A percentile compares a stretch with the other conserved stretches of the same genome.
These are phyloP conservation scores for Pythium volutum DNA, from an alignment of 352 stramenopile genomes.

Conservation along the genomic window DNA sequence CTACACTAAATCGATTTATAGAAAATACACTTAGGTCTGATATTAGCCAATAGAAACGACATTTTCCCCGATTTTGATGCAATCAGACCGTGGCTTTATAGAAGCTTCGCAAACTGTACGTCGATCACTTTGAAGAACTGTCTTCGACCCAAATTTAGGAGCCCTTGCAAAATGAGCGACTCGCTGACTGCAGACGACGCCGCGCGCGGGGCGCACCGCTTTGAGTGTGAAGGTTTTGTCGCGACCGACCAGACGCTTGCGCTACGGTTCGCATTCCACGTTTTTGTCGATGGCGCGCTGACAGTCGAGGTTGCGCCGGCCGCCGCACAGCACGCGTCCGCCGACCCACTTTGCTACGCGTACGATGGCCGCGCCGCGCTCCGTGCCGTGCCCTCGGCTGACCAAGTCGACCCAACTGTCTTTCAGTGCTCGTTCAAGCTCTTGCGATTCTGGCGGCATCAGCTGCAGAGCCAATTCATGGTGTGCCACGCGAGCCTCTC, in stretches of 20 bases:
- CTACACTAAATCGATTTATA: too few species aligned
- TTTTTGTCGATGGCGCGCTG: conserved; percentile 13
- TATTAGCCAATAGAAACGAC: too few species aligned
- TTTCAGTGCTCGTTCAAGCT: conserved; percentile 25
- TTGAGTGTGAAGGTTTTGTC: conserved; percentile 14
- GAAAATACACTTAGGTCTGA: too few species aligned
- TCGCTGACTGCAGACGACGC: not conserved
- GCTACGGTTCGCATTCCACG: conserved; percentile 13
- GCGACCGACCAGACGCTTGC: conserved; percentile 7
- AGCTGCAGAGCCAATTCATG: conserved; percentile 18
- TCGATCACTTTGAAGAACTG: not conserved
- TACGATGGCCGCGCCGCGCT: conserved; percentile 16
- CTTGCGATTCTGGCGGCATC: conserved; percentile 19
- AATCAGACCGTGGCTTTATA: not conserved
- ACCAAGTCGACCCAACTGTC: not conserved
- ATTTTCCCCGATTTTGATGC: too few species aligned
- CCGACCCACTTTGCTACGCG: conserved; percentile 9
- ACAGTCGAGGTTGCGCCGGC: not conserved
- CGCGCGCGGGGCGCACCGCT: not conserved
- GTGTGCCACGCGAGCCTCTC: conserved; percentile 17
- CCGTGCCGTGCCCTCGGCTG: not conserved
- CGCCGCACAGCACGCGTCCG: not conserved
- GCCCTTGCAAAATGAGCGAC: not conserved
- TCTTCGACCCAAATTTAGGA: not conserved
- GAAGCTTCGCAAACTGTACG: not conserved